Evolutionary conservation across 768 basidiomycete genomes (phyloP), one percentile per base, ranked within the genome.

Genomic region (Rubroboletus satanas): DNA sequence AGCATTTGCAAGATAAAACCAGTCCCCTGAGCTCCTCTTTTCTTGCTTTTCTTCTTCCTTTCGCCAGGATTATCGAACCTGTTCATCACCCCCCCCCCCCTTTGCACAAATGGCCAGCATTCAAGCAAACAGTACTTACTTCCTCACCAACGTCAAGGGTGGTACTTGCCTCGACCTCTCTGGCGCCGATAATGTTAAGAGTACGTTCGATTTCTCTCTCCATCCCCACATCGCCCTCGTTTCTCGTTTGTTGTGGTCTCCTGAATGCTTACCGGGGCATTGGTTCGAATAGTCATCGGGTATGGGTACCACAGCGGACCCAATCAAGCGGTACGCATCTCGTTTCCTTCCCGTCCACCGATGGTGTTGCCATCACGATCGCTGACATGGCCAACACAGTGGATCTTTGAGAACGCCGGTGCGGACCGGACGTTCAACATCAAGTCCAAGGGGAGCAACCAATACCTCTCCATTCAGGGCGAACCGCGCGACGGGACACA

Each of bases 131-230:
- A 51, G 36, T 15, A 72, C 62, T 0, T 84, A 80, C 70, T 72
- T 59, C 33, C 73, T 85, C 60, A 71, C 64, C 38, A 86, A 85
- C 67, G 74, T 68, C 61, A 77, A 81, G 66, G 71, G 75, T 8
- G 76, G 75, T 3, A 84, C 78, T 5, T 79, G 75, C 28, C 58
- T 83, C 26, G 83, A 85, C 61, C 73, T 85, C 52, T 84, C 83
- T 17, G 81, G 77, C 4, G 71, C 54, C 8, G 82, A 84, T 62
- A 74, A 79, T 54, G 63, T 44, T 8, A 74, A 79, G 45, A 74
- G 81, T 80, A 54, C 28, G 78, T 69, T 5, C 38, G 5, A 2
- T 3, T 5, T n/a, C 0, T 2, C 9, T 9, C 6, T 7, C 5
- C 10, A 8, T 4, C 4, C 11, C 5, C 1, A 12, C 7, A 11